Percentiles rank a stretch among this genome's conserved stretches.
These are phyloP conservation scores for Aspergillus bertholletiae DNA, from an alignment of 495 filamentous ascomycete species.

Conservation along the genomic window DNA sequence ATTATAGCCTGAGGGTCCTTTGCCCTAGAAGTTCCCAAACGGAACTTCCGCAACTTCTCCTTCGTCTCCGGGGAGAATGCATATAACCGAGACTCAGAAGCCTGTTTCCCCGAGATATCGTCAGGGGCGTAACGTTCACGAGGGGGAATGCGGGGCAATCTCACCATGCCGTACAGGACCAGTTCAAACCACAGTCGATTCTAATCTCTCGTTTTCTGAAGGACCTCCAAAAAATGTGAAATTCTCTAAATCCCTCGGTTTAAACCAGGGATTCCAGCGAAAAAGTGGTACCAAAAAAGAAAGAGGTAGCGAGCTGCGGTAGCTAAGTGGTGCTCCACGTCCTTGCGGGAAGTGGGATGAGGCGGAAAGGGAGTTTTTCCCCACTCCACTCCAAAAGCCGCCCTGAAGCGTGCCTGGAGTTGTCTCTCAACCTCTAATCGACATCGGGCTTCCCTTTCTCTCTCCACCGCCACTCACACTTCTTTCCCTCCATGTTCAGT, in stretches of 20 bases:
- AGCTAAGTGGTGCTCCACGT: not conserved
- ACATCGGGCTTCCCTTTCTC: not conserved
- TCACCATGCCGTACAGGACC: conserved; percentile 15
- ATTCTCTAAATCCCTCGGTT: not conserved
- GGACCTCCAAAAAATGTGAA: not conserved
- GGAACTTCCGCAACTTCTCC: conserved; percentile 86
- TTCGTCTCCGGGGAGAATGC: conserved; percentile 87
- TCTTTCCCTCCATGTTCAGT: conserved; percentile 58
- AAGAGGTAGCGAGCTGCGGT: not conserved
- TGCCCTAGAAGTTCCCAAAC: conserved; percentile 82
- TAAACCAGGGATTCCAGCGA: not conserved
- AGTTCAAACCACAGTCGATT: too few relatives aligned
- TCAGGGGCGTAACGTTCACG: conserved; percentile 14
- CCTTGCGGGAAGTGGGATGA: conserved; percentile 5
- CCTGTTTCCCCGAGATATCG: conserved; percentile 1
- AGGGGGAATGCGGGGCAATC: not conserved
- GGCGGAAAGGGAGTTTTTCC: conserved; percentile 1
- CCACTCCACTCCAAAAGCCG: not conserved
- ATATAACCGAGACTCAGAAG: conserved; percentile 87
- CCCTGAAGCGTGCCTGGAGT: not conserved
- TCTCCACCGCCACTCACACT: not conserved
- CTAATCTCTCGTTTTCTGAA: not conserved
- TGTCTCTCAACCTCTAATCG: not conserved
- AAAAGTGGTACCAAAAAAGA: not conserved
- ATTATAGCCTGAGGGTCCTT: conserved; percentile 87